Base-by-base conservation (phyloP, 306 rosid species). In the Quercus glauca region DNA sequence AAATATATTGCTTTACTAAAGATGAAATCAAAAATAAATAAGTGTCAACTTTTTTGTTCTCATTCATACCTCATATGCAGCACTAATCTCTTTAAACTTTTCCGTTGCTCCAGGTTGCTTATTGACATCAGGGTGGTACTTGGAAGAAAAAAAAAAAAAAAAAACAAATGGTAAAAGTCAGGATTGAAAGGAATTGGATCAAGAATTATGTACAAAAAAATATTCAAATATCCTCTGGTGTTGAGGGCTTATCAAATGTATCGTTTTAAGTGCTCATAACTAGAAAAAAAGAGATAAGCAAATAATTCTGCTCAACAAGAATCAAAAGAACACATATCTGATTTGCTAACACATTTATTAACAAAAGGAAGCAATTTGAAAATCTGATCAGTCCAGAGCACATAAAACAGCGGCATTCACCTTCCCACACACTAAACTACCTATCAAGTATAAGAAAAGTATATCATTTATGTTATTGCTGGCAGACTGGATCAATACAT, bases 121-220 rank as follows among this genome's bases (percentile, higher is more conserved):
- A 85, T 95, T 95, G 73, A 92, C 98, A 81, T 95, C 99, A 78
- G 99, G 99, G 80, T 95, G 99, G 85, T 86, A 95, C 99, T 95
- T 84, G 31, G 86, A 76, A 75, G 28, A 73, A 72, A 17, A 83
- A 41, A 72, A 19, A 83, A 41, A 55, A 71, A 15, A 68, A 18
- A 58, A 41, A 41, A 41, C 11, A 0, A 41, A 41, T 41, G 11
- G 45, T 26, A 71, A 35, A 84, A 69, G 81, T 87, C 73, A 89
- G 78, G 19, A 71, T 74, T 56, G 21, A 65, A 49, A 77, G 28
- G 52, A 78, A 80, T 41, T 41, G 12, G 45, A 41, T 8, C 45
- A 41, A 49, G 1, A 49, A 49, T 10, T 12, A 10, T 49, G 53
- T 13, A 49, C 53, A 49, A 13, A 49, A 3, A 9, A 17, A 41